These are phyloP conservation scores for Zanthoxylum bungeanum DNA, from an alignment of 345 rosid species.

Conservation along the genomic window DNA sequence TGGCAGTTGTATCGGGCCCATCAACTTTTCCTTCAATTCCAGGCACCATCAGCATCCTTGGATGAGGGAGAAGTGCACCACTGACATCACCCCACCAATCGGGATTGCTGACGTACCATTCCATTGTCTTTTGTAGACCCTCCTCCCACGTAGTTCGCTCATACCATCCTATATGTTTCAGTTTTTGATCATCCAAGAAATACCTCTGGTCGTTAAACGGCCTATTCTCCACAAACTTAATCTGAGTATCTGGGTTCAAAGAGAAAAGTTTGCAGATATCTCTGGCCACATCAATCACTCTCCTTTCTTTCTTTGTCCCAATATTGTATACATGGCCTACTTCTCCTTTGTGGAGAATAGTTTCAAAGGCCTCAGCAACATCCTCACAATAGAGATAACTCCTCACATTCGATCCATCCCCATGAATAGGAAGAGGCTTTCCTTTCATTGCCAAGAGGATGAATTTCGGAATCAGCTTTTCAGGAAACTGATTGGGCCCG, in stretches of 20 bases:
- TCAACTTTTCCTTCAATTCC: constrained; percentile 43
- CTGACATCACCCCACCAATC: constrained; percentile 64
- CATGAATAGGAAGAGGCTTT: constrained; percentile 41
- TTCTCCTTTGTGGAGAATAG: constrained; percentile 45
- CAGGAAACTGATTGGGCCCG: constrained; percentile 48
- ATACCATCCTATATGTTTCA: constrained; percentile 45
- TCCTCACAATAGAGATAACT: constrained; percentile 46
- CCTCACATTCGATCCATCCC: constrained; percentile 45
- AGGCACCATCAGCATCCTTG: constrained; percentile 67
- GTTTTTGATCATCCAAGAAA: constrained; percentile 50
- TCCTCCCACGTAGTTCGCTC: constrained; percentile 50
- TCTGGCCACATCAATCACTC: constrained; percentile 46
- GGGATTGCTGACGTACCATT: constrained; percentile 48
- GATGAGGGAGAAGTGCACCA: constrained; percentile 55
- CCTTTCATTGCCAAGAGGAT: constrained; percentile 47
- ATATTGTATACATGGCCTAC: constrained; percentile 48
- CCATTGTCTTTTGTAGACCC: constrained; percentile 48
- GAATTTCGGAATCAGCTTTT: constrained; percentile 43
- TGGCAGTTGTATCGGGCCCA: constrained; percentile 33
- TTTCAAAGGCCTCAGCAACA: constrained; percentile 51
- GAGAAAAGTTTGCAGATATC: constrained; percentile 43
- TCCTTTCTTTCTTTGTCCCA: constrained; percentile 46
- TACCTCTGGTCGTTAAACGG: constrained; percentile 57
- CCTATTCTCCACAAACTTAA: constrained; percentile 42
- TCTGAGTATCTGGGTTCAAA: constrained; percentile 29